Evolutionary conservation across 768 basidiomycete genomes (phyloP).

Genomic region (Phaeotremella skinneri): DNA sequence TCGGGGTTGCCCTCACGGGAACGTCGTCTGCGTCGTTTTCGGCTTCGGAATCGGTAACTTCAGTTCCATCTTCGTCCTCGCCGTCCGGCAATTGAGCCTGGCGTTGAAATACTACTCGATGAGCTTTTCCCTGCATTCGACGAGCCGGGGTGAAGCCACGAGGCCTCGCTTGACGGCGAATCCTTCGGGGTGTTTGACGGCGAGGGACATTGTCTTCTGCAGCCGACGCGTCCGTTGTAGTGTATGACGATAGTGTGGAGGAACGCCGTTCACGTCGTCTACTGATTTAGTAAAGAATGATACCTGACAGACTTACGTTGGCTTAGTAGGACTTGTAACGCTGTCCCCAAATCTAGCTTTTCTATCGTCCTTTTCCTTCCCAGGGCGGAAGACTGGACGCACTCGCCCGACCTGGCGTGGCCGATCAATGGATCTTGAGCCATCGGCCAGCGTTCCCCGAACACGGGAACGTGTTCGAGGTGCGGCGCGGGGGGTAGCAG

Average conservation of each 20-base stretch:
- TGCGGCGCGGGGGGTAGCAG: constrained; percentile 31
- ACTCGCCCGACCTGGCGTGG: not conserved
- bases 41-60: constrained; percentile 3
- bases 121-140: not conserved
- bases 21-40: constrained; percentile 14
- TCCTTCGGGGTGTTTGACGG: constrained; percentile 25
- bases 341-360: constrained; percentile 41
- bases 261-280: constrained; percentile 24
- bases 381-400: not conserved
- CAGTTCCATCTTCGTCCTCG: constrained; percentile 10
- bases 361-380: constrained; percentile 20
- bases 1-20: constrained; percentile 1
- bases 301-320: constrained; percentile 17
- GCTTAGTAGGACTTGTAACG: constrained; percentile 38
- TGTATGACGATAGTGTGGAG: constrained; percentile 40
- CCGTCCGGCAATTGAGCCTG: constrained; percentile 2
- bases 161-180: constrained; percentile 12
- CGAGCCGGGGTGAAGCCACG: constrained; percentile 16
- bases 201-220: constrained; percentile 12
- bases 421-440: not conserved
- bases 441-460: not conserved
- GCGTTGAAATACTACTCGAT: not conserved
- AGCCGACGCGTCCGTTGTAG: constrained; percentile 36
- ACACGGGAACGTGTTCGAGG: constrained; percentile 23
- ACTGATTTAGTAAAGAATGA: not conserved